These are phyloP conservation scores for Ganoderma meredithae DNA, from an alignment of 1,284 basidiomycete genomes.

Conservation along the genomic window DNA sequence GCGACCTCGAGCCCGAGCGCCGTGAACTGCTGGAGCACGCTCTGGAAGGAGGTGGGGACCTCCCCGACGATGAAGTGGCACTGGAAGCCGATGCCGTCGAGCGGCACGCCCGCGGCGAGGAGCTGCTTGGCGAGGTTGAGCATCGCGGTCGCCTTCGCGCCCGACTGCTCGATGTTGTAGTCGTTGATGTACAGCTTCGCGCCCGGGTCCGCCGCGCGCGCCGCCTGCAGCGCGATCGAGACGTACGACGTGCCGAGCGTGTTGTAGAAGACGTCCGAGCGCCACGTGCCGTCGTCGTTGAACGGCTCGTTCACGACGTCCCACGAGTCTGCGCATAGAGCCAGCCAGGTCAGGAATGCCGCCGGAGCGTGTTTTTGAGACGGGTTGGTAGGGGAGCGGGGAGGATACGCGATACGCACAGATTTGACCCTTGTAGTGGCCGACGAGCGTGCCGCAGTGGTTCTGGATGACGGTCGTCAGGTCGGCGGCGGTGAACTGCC, in stretches of 20 bases:
- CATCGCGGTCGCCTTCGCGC: conserved; percentile 54
- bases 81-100: conserved; percentile 60
- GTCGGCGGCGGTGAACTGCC: conserved; percentile 51
- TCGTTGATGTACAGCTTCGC: conserved; percentile 59
- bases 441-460: conserved; percentile 55
- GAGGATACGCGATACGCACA: conserved; percentile 31
- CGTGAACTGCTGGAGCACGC: conserved; percentile 54
- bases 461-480: conserved; percentile 54
- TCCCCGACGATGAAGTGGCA: conserved; percentile 59
- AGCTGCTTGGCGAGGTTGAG: conserved; percentile 54
- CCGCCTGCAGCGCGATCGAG: conserved; percentile 51
- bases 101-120: conserved; percentile 48
- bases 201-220: conserved; percentile 54
- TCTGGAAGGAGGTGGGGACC: conserved; percentile 47
- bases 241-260: conserved; percentile 55
- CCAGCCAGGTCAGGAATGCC: conserved; percentile 6
- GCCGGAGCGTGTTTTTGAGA: neutral
- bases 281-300: conserved; percentile 66
- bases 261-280: conserved; percentile 55
- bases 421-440: conserved; percentile 59
- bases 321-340: conserved; percentile 37
- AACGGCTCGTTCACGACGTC: conserved; percentile 58
- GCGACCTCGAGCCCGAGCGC: conserved; percentile 61
- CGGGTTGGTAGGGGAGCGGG: no score
- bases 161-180: conserved; percentile 51